phyloP scores from a whole-genome alignment of 768 basidiomycete genomes.

The Psilocybe sp. region DNA sequence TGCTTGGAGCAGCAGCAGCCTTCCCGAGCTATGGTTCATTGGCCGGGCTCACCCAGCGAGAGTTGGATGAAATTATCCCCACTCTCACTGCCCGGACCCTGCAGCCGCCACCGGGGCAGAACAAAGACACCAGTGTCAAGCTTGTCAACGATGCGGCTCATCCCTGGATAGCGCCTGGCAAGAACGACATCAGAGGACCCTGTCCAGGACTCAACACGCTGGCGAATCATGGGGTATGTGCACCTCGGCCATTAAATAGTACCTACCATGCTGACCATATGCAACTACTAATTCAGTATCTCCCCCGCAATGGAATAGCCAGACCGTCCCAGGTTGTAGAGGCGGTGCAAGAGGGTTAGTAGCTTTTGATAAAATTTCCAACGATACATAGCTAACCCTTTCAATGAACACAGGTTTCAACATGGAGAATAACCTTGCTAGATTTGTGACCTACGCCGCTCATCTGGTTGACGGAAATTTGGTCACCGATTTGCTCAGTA shows the following conservation, averaged over 20 bases:
- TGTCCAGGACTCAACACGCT: conserved; percentile 20
- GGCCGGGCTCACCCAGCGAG: conserved; percentile 18
- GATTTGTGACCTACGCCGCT: no score
- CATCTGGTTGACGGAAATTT: no score
- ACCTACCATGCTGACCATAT: neutral
- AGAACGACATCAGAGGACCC: conserved; percentile 13
- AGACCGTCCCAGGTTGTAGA: no score
- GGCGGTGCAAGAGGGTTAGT: no score
- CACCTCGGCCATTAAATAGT: neutral
- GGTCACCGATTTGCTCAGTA: no score
- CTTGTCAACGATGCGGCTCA: conserved; percentile 18
- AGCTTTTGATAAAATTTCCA: no score
- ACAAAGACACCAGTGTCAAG: conserved; percentile 14
- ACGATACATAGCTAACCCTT: no score
- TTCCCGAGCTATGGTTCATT: conserved; percentile 23
- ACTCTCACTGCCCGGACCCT: conserved; percentile 5
- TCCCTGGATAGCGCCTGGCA: conserved; percentile 14
- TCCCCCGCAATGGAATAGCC: neutral
- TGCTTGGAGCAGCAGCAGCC: conserved; percentile 2
- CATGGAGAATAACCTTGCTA: no score
- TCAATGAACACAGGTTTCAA: no score
- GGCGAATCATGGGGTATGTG: conserved; percentile 17
- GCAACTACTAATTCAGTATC: conserved; percentile 6
- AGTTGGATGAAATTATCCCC: conserved; percentile 15
- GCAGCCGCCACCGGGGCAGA: conserved; percentile 10